phyloP scores from a whole-genome alignment of 805 yeast species.

The Metschnikowia anglica region DNA sequence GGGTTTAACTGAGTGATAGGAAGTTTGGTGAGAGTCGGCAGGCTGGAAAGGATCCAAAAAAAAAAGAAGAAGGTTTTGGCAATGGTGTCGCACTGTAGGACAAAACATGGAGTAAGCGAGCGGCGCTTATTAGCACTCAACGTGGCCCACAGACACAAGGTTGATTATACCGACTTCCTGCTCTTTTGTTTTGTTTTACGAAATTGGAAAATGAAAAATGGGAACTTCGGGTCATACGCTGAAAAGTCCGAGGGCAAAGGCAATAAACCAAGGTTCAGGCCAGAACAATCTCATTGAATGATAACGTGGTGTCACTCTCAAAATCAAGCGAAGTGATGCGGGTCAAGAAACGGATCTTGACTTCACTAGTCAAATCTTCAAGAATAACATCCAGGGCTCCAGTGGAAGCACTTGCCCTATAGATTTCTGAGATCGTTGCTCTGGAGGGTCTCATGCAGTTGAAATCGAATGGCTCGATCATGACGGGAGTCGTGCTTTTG shows the following conservation, averaged over 20 bases:
- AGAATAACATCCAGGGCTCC: neutral
- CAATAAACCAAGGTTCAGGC: neutral
- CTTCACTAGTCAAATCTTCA: neutral
- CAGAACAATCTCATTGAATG: constrained; percentile 1
- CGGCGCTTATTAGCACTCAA: neutral
- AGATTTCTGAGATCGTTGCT: neutral
- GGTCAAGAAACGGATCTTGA: constrained; percentile 2
- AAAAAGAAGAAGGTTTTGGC: neutral
- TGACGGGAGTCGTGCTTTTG: neutral
- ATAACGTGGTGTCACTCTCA: constrained; percentile 6
- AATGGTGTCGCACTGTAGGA: constrained; percentile 5
- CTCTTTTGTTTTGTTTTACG: too few species aligned
- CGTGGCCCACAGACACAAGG: too few species aligned
- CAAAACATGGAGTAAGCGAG: constrained; percentile 9
- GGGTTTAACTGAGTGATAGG: neutral
- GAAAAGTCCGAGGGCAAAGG: neutral
- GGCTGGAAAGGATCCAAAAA: too few species aligned
- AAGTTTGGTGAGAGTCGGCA: neutral
- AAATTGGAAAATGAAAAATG: neutral
- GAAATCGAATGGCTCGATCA: constrained; percentile 13
- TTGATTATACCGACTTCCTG: too few species aligned
- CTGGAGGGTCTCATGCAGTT: constrained; percentile 6
- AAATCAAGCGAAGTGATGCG: constrained; percentile 1
- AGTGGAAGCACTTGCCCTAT: neutral
- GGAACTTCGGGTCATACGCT: neutral